Conservation (phyloP, 164 flowering plant species). For the Vitis cinerea region DNA sequence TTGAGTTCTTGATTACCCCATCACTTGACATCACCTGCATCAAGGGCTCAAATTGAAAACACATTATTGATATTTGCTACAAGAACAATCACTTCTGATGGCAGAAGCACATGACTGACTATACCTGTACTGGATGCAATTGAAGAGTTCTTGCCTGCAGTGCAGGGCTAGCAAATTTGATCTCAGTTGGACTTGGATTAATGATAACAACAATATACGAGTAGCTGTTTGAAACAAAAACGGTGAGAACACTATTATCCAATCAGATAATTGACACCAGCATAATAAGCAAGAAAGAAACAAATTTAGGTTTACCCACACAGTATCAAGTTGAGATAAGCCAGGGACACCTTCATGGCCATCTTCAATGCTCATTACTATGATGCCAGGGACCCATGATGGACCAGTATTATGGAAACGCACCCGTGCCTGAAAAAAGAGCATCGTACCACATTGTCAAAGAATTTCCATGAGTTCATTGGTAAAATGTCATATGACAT, state of each 20-base stretch:
- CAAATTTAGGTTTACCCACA: constrained; percentile 39
- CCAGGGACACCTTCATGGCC: constrained; percentile 75
- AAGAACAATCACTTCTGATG: not conserved
- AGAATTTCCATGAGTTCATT: no score
- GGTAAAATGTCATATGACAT: no score
- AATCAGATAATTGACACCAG: not conserved
- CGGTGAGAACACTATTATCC: not conserved
- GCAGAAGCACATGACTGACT: no score
- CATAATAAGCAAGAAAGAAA: not conserved
- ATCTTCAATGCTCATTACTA: constrained; percentile 96
- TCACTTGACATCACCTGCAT: constrained; percentile 67
- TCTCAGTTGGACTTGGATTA: constrained; percentile 61
- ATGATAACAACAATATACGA: constrained; percentile 62
- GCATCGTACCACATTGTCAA: not conserved
- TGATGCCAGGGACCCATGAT: constrained; percentile 71
- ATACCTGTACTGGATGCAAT: constrained; percentile 86
- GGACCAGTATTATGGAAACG: constrained; percentile 82
- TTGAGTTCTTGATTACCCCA: constrained; percentile 54
- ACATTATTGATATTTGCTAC: not conserved
- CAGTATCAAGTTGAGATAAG: constrained; percentile 71
- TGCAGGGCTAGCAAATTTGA: constrained; percentile 44
- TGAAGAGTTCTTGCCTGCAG: constrained; percentile 48
- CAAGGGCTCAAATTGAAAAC: not conserved
- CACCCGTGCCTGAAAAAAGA: constrained; percentile 62
- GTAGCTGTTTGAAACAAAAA: constrained; percentile 46